Conservation (phyloP, 495 filamentous ascomycete species). For the Acidiella bohemica region DNA sequence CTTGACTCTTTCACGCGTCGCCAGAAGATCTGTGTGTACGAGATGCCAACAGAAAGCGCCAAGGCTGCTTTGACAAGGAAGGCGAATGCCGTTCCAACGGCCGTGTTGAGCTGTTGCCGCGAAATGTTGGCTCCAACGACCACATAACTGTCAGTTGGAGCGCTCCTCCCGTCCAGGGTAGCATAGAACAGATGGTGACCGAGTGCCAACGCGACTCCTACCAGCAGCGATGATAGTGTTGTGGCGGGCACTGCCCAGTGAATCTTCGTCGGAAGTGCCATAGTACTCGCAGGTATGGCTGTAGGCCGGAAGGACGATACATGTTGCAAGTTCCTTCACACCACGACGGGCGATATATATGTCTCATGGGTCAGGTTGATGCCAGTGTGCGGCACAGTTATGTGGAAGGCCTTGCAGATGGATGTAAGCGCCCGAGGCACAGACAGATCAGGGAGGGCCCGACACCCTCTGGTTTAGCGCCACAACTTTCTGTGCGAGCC, state of each 20-base stretch:
- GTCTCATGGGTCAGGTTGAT: too few species aligned
- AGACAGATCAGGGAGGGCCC: too few species aligned
- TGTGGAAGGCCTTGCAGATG: too few species aligned
- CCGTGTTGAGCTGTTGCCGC: conserved; percentile 10
- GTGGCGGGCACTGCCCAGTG: neutral
- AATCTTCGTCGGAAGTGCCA: too few species aligned
- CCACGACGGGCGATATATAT: too few species aligned
- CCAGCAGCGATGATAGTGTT: neutral
- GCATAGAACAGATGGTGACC: conserved; percentile 1
- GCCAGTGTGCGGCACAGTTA: too few species aligned
- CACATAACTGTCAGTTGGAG: neutral
- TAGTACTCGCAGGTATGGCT: too few species aligned
- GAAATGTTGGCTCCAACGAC: conserved; percentile 4
- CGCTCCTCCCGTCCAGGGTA: neutral
- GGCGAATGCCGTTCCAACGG: conserved; percentile 13
- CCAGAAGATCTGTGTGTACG: conserved; percentile 14
- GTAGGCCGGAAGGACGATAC: too few species aligned
- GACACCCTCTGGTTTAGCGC: too few species aligned
- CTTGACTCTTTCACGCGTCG: neutral
- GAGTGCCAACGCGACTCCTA: neutral
- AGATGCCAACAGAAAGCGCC: neutral
- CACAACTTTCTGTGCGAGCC: too few species aligned
- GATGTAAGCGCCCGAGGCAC: too few species aligned
- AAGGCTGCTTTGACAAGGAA: conserved; percentile 14
- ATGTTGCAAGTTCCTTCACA: neutral